phyloP scores from a whole-genome alignment of 306 rosid species.

The Senna tora region DNA sequence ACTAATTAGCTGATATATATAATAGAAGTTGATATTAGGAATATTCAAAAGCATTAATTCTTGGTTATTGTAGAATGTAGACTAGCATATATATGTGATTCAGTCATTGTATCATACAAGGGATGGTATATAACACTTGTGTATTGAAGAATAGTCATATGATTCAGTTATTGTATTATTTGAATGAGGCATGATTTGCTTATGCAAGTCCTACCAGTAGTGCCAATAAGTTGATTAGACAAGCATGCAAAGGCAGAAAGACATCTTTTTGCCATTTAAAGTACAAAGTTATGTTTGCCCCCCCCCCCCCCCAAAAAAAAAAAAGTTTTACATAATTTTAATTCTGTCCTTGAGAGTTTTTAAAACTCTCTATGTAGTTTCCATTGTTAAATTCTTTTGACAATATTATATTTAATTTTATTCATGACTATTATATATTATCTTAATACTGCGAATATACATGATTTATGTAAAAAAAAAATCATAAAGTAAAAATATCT shows the following conservation, averaged over 20 bases:
- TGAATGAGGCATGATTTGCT: conserved; percentile 23
- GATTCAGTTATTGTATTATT: conserved; percentile 12
- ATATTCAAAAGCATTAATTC: conserved; percentile 44
- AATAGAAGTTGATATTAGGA: conserved; percentile 38
- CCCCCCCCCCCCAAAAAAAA: too few relatives aligned
- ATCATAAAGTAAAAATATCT: too few relatives aligned
- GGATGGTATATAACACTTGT: conserved; percentile 33
- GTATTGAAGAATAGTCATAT: conserved; percentile 36
- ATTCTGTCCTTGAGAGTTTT: too few relatives aligned
- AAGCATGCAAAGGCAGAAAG: background rate
- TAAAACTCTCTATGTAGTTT: too few relatives aligned
- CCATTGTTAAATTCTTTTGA: too few relatives aligned
- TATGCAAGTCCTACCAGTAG: background rate
- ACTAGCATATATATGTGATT: conserved; percentile 35
- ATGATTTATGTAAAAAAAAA: too few relatives aligned
- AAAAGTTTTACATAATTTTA: too few relatives aligned
- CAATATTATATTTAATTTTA: too few relatives aligned
- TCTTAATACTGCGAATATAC: too few relatives aligned
- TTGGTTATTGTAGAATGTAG: conserved; percentile 34
- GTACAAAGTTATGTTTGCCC: too few relatives aligned
- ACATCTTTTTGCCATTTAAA: background rate
- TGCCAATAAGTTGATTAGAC: background rate
- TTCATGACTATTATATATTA: too few relatives aligned
- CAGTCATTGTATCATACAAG: conserved; percentile 45
- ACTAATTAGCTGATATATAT: conserved; percentile 36